phyloP scores from a whole-genome alignment of 2,329 filamentous ascomycete species.

The Coniochaeta sp. region DNA sequence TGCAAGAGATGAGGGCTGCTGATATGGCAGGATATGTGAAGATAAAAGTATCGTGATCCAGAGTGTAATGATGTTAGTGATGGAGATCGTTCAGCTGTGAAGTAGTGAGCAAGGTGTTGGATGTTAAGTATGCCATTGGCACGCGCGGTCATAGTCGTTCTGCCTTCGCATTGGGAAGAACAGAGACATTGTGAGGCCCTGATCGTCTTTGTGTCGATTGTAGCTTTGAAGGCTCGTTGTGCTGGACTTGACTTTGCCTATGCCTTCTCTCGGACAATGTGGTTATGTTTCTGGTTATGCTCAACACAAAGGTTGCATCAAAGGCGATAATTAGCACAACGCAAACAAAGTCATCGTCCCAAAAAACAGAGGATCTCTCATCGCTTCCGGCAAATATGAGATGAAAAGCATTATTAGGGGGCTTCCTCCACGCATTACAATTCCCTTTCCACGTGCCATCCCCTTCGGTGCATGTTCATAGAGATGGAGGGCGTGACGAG shows the following conservation, averaged over 20 bases:
- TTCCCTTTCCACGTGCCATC: too few species aligned
- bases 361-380: too few species aligned
- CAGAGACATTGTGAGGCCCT: not conserved
- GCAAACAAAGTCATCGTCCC: too few species aligned
- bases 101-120: not conserved
- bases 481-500: not conserved
- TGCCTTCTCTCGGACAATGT: not conserved
- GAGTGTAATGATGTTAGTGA: too few species aligned
- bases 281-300: not conserved
- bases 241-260: not conserved
- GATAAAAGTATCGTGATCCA: too few species aligned
- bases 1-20: not conserved
- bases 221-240: not conserved
- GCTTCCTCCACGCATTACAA: too few species aligned
- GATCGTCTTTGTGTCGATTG: not conserved
- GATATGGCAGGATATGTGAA: too few species aligned
- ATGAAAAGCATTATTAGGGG: too few species aligned
- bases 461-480: too few species aligned
- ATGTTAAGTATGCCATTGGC: not conserved
- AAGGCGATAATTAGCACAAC: too few species aligned
- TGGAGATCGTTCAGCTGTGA: not conserved
- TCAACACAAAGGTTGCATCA: not conserved
- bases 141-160: not conserved
- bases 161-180: not conserved
- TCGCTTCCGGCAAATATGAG: too few species aligned